Evolutionary conservation across 2,329 filamentous ascomycete species (phyloP), one percentile per base, ranked within the genome.

Genomic region (Endoconidiophora polonica): DNA sequence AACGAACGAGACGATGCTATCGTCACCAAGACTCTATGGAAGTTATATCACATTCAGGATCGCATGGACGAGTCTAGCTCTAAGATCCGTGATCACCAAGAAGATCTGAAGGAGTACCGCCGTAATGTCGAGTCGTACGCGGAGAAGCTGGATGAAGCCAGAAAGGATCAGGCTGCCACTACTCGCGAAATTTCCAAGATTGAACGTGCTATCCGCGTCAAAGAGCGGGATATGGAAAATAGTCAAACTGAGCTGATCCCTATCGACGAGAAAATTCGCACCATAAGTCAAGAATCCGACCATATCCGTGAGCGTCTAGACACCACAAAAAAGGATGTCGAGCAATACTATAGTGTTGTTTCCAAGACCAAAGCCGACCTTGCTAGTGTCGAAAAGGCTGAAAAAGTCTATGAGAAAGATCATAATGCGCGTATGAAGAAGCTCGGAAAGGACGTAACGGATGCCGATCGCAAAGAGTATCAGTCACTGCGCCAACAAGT

Each of bases 1-100:
- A 83, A 91, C 49, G 86, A 96, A 63, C 80, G 86, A 46, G 90
- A 98, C 61, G 77, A 86, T 49, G 91, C 90, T 5, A 83, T 95
- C 51, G 85, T 96, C 50, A 88, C 83, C 1, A 90, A 96, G 57
- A 88, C 93, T 33, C 69, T 98, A 12, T 98, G 90, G 90, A 96
- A 95, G 66, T 72, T 98, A 1, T 96, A 86, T 63, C 87, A 94
- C 60, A 93, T 94, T 62, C 90, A 98, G 63, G 83, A 81, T 52
- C 77, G 87, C 26, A 95, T 98, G 70, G 86, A 95, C 58, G 83
- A 90, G 58, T 94, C 91, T 22, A 88, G 83, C 57, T 79, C 79
- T 42, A 81, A 91, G 59, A 98, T 98, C 52, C 82, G 90, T 59
- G 86, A 85, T 58, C 87, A 95, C 58, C 88, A 96, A 59, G 86